A percentile compares a stretch with the other conserved stretches of the same genome.
Conservation (phyloP, 2,329 filamentous ascomycete genomes). For the Trichoderma semiorbis region DNA sequence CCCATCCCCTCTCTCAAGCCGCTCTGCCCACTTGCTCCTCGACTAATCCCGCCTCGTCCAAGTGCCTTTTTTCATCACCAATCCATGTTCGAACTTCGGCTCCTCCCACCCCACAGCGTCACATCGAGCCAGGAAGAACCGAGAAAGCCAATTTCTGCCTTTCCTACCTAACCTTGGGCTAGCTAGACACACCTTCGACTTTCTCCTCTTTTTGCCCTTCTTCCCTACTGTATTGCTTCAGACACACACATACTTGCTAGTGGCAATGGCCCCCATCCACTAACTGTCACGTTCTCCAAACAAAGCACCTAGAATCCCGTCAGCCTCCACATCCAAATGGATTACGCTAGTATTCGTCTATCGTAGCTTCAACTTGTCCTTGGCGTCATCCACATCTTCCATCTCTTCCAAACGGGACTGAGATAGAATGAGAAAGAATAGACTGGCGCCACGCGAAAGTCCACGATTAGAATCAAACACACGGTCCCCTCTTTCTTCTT, state of each 20-base stretch:
- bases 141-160: slow-evolving; percentile 13
- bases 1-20: neutral
- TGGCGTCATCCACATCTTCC: slow-evolving; percentile 11
- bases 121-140: slow-evolving; percentile 1
- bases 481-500: neutral
- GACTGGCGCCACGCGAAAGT: neutral
- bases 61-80: neutral
- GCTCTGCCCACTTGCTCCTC: neutral
- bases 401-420: neutral
- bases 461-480: slow-evolving; percentile 11
- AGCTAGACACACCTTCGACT: neutral
- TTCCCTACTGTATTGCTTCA: neutral
- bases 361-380: slow-evolving; percentile 4
- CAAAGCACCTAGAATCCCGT: slow-evolving; percentile 4
- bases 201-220: neutral
- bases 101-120: slow-evolving; percentile 2
- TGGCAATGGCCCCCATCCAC: neutral
- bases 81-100: neutral
- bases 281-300: neutral
- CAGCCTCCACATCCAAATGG: neutral
- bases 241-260: neutral
- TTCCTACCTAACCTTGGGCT: neutral
- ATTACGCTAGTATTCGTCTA: slow-evolving; percentile 2
- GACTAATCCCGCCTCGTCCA: neutral
- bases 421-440: neutral